These are phyloP conservation scores for Populus hybrid DNA, from an alignment of 441 rosid genomes.

Conservation along the genomic window DNA sequence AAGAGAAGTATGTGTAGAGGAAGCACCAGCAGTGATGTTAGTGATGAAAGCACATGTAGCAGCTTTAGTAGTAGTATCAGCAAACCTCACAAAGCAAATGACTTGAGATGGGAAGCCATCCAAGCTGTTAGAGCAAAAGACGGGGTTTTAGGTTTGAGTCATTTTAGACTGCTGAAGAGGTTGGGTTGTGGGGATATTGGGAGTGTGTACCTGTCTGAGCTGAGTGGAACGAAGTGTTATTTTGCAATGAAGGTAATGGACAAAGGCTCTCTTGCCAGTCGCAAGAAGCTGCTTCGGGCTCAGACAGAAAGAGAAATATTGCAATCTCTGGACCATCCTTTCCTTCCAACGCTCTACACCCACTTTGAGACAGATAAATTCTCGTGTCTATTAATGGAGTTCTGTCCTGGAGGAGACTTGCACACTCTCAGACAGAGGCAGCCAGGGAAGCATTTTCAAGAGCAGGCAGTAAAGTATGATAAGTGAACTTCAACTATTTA, in stretches of 20 bases:
- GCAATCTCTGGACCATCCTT: slow-evolving; percentile 86
- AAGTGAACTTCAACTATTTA: slow-evolving; percentile 12
- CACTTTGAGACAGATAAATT: slow-evolving; percentile 94
- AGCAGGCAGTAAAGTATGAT: slow-evolving; percentile 91
- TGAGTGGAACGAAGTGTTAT: slow-evolving; percentile 82
- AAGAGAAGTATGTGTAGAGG: slow-evolving; percentile 92
- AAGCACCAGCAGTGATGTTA: slow-evolving; percentile 87
- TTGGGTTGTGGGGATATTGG: slow-evolving; percentile 96
- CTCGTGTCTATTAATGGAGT: slow-evolving; percentile 91
- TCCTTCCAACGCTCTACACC: slow-evolving; percentile 78
- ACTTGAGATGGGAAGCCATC: slow-evolving; percentile 95
- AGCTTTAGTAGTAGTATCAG: slow-evolving; percentile 80
- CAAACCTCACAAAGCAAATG: slow-evolving; percentile 92
- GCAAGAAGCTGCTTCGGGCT: slow-evolving; percentile 88
- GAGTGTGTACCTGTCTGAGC: slow-evolving; percentile 85
- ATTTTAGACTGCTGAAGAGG: slow-evolving; percentile 79
- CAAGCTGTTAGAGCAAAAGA: slow-evolving; percentile 70
- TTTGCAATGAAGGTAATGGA: slow-evolving; percentile 99
- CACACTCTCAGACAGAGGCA: slow-evolving; percentile 92
- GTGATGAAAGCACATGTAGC: slow-evolving; percentile 94
- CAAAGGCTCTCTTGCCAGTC: slow-evolving; percentile 79
- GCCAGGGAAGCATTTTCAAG: slow-evolving; percentile 80
- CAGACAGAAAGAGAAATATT: slow-evolving; percentile 94
- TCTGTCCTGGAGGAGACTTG: slow-evolving; percentile 93
- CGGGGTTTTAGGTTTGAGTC: slow-evolving; percentile 75